These are phyloP conservation scores for Aspergillus piperis DNA, from an alignment of 2,329 filamentous ascomycete genomes.

Conservation along the genomic window DNA sequence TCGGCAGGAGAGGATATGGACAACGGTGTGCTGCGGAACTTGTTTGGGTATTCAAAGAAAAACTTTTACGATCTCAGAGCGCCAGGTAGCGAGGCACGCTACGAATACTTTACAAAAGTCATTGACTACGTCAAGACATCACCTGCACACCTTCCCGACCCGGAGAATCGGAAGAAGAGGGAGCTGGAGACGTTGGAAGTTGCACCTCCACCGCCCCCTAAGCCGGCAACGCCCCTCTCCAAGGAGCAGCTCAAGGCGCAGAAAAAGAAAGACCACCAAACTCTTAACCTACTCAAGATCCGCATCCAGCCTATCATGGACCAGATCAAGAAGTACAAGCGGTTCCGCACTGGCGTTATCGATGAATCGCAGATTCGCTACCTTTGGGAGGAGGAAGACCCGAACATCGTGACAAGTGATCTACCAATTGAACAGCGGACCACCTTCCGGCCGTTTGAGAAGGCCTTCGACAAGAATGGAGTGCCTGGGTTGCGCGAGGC, in stretches of 20 bases:
- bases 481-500: slow-evolving; percentile 74
- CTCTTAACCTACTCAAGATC: slow-evolving; percentile 84
- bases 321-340: slow-evolving; percentile 90
- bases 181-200: slow-evolving; percentile 74
- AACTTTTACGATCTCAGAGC: slow-evolving; percentile 71
- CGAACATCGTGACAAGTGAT: slow-evolving; percentile 63
- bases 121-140: slow-evolving; percentile 75
- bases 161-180: slow-evolving; percentile 81
- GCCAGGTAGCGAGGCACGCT: slow-evolving; percentile 65
- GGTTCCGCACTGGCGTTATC: slow-evolving; percentile 80
- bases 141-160: slow-evolving; percentile 84
- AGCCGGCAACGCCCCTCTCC: slow-evolving; percentile 61
- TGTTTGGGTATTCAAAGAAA: slow-evolving; percentile 83
- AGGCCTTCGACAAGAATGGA: slow-evolving; percentile 76
- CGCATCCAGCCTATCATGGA: slow-evolving; percentile 95
- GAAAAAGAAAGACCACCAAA: slow-evolving; percentile 78
- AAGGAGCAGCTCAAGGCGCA: slow-evolving; percentile 80
- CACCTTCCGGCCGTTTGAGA: slow-evolving; percentile 72
- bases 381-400: slow-evolving; percentile 79
- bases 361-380: slow-evolving; percentile 74
- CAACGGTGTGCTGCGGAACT: slow-evolving; percentile 65
- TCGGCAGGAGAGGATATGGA: slow-evolving; percentile 64
- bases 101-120: slow-evolving; percentile 76
- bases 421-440: slow-evolving; percentile 59
- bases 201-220: slow-evolving; percentile 70